Evolutionary conservation across 768 basidiomycete species (phyloP), one percentile per base, ranked within the genome.

Genomic region (Pulveroboletus sp.): DNA sequence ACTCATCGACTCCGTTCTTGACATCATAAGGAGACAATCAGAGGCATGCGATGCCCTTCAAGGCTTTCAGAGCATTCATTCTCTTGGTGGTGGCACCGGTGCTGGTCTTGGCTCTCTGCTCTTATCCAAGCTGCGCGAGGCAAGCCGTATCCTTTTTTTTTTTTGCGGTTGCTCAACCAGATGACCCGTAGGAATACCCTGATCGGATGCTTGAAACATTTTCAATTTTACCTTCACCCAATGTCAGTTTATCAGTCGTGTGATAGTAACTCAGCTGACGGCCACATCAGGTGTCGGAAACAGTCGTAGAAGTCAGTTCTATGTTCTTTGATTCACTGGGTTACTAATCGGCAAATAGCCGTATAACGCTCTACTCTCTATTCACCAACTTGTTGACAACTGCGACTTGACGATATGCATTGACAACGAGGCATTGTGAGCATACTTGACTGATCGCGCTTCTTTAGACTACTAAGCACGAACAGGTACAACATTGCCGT

Each of bases 41-140:
- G 94, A 97, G 64, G 65, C 72, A 1, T 89, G 88, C 58, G 92
- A 98, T 36, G 79, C 83, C 8, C 73, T 97, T 17, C 94, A 98
- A 72, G 94, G 94, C 1, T 92, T 94, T 63, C 92, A 94, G 59
- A 67, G 93, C 41, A 68, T 93, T 9, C 92, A 95, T 56, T 92
- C 93, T 15, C 80, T 98, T 15, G 93, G 93, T 32, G 93, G 93
- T 52, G 93, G 93, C 33, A 94, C 89, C 3, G 93, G 92, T 33
- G 82, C 92, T 21, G 93, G 93, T 15, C 68, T 94, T 37, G 92
- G 92, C 35, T 85, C 83, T 49, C 72, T 94, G 38, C 71, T 94
- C 47, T 69, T 95, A 32, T 82, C 83, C 33, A 93, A 93, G 63
- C 70, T 93, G 51, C 80, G 89, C 46, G 91, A 93, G 72, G 89